Percentiles rank a stretch among this genome's conserved stretches.
Conservation (phyloP, 2,329 filamentous ascomycete species). For the Juglanconis sp. region DNA sequence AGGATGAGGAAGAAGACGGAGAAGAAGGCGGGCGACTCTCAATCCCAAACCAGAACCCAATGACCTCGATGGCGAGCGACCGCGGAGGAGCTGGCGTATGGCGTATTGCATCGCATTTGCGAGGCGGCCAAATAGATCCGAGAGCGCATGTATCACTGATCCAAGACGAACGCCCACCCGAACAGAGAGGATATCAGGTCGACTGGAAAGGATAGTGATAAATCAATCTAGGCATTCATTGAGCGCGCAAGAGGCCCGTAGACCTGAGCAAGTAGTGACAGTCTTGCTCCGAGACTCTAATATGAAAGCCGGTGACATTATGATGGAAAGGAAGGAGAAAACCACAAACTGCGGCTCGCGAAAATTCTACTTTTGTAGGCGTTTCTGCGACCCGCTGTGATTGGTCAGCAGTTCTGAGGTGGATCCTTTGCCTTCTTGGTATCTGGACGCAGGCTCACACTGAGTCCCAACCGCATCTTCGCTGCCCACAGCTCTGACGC, state of each 20-base stretch:
- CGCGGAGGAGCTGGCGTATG: not conserved
- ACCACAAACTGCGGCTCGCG: constrained; percentile 22
- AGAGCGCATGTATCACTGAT: constrained; percentile 35
- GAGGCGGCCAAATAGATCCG: not conserved
- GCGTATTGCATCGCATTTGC: not conserved
- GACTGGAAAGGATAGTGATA: constrained; percentile 70
- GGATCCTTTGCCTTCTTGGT: not conserved
- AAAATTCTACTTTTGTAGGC: constrained; percentile 19
- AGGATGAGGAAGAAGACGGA: constrained; percentile 59
- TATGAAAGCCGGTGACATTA: constrained; percentile 87
- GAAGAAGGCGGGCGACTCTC: constrained; percentile 17
- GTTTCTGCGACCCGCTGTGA: not conserved
- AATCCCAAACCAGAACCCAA: not conserved
- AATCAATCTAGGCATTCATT: constrained; percentile 87
- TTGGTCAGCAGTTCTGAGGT: not conserved
- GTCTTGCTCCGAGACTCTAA: constrained; percentile 99
- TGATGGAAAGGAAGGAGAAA: constrained; percentile 48
- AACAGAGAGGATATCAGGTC: constrained; percentile 48
- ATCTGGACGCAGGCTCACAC: not conserved
- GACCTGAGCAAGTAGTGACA: constrained; percentile 92
- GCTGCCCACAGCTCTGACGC: too few species aligned
- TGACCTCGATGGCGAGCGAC: not conserved
- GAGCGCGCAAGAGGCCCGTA: constrained; percentile 89
- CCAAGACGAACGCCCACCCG: constrained; percentile 35
- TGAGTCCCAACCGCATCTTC: not conserved